These are phyloP conservation scores for Fremontodendron californicum DNA, from an alignment of 345 rosid genomes.

Conservation along the genomic window DNA sequence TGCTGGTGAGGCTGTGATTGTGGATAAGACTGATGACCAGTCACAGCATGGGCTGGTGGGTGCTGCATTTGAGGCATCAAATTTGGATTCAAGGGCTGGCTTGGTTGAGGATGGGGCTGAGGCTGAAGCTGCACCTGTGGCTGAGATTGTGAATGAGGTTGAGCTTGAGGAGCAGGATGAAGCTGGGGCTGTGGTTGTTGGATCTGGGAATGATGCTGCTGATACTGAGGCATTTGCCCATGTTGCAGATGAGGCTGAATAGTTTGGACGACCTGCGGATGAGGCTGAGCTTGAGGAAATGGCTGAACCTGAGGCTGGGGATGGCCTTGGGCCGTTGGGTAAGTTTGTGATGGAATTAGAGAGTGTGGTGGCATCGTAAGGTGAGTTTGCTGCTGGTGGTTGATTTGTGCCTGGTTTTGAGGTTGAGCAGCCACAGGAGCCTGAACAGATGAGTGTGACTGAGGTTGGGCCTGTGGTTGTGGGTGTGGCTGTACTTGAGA, in stretches of 20 bases:
- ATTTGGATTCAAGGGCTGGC: conserved; percentile 34
- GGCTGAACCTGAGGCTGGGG: conserved; percentile 31
- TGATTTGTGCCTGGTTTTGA: conserved; percentile 31
- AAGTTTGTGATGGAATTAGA: conserved; percentile 24
- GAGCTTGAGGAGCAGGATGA: conserved; percentile 25
- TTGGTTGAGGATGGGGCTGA: conserved; percentile 28
- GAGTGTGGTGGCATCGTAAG: conserved; percentile 21
- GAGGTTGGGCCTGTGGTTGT: conserved; percentile 26
- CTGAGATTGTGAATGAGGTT: conserved; percentile 27
- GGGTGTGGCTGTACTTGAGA: conserved; percentile 24
- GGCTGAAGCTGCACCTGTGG: conserved; percentile 21
- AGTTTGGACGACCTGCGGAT: conserved; percentile 6
- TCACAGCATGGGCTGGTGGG: conserved; percentile 38
- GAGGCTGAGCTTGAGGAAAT: conserved; percentile 23
- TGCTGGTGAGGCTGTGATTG: conserved; percentile 42
- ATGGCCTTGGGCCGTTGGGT: conserved; percentile 31
- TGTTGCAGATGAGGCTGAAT: conserved; percentile 37
- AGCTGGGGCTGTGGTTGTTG: conserved; percentile 33
- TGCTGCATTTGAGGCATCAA: conserved; percentile 34
- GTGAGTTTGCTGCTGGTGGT: conserved; percentile 33
- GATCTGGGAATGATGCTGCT: conserved; percentile 21
- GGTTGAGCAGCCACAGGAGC: conserved; percentile 36
- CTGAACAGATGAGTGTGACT: conserved; percentile 28
- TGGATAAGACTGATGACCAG: conserved; percentile 52
- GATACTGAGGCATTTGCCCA: conserved; percentile 17